Evolutionary conservation across 2,329 filamentous ascomycete species (phyloP), one percentile per base, ranked within the genome.

Genomic region (Fusarium floridanum): DNA sequence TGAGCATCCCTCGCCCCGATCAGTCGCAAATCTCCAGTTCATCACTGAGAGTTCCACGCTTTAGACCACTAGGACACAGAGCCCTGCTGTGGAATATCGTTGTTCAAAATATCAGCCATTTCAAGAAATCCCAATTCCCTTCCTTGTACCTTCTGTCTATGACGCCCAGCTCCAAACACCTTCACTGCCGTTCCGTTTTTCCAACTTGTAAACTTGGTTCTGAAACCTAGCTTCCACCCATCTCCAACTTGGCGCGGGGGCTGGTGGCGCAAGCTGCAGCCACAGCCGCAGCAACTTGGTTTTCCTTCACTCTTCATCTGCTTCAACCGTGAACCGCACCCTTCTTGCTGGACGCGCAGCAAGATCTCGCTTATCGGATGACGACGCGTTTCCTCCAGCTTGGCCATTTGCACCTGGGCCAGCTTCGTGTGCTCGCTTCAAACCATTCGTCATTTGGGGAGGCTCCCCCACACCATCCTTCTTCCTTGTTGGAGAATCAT

Each of bases 251-350:
- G 62, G 62, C 39, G 55, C 41, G 67, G 59, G 53, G 64, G 57
- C 17, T 17, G 32, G 66, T 75, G 72, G 73, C 69, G 66, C 29
- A 70, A 62, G 16, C 43, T 64, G 22, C 48, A 68, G 39, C 20
- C 56, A 45, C 27, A 57, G 16, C 17, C 56, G 45, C 32, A 57
- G 12, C 29, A 59, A 60, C 24, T 61, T 50, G 37, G 20, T 17
- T 60, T 24, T 10, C 53, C 56, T 61, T 71, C 67, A 76, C 41
- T 72, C 67, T 59, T 78, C 74, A 45, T 67, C 74, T 66, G 68
- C 74, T 67, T 63, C 73, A 53, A 63, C 67, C 34, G 74, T 70
- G 66, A 83, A 83, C 29, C 82, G 81, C 39, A 83, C 79, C 68
- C 81, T 79, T 61, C 82, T 80, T 39, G 77, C 75, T 57, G 80